phyloP scores from a whole-genome alignment of 805 yeast genomes.

The Lipomyces orientalis region DNA sequence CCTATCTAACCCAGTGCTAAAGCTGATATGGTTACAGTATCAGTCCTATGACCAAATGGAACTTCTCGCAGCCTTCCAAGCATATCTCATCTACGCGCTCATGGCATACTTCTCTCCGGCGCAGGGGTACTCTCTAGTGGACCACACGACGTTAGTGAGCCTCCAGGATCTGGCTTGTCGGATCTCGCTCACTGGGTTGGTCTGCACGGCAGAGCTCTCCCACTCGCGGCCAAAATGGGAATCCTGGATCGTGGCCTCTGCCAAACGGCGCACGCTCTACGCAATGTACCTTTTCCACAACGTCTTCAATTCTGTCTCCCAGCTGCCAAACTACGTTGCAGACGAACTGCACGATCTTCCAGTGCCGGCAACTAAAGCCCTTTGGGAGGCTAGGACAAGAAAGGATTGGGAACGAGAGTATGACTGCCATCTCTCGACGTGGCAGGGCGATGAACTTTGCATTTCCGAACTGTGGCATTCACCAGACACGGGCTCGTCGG shows the following conservation, averaged over 20 bases:
- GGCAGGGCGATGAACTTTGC: conserved; percentile 12
- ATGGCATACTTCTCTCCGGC: background rate
- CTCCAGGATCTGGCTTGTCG: background rate
- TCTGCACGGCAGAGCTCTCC: conserved; percentile 3
- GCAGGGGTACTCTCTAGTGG: background rate
- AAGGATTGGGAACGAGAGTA: conserved; percentile 22
- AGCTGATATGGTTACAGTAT: background rate
- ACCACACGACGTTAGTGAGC: background rate
- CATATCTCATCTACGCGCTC: conserved; percentile 7
- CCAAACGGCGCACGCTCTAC: conserved; percentile 13
- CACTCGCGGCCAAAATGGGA: conserved; percentile 11
- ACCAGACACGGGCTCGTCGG: conserved; percentile 12
- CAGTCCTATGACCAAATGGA: conserved; percentile 3
- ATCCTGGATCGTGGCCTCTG: conserved; percentile 11
- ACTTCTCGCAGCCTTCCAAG: conserved; percentile 12
- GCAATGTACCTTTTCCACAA: conserved; percentile 12
- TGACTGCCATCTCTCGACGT: conserved; percentile 15
- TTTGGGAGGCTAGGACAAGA: conserved; percentile 23
- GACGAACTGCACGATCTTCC: background rate
- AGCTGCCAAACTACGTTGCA: background rate
- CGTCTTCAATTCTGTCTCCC: background rate
- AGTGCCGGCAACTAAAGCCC: background rate
- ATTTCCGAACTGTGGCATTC: conserved; percentile 26
- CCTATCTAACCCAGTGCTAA: background rate
- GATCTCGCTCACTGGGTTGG: conserved; percentile 4